Conservation (phyloP, 176 grass and related monocot genomes). For the Pharus latifolius region DNA sequence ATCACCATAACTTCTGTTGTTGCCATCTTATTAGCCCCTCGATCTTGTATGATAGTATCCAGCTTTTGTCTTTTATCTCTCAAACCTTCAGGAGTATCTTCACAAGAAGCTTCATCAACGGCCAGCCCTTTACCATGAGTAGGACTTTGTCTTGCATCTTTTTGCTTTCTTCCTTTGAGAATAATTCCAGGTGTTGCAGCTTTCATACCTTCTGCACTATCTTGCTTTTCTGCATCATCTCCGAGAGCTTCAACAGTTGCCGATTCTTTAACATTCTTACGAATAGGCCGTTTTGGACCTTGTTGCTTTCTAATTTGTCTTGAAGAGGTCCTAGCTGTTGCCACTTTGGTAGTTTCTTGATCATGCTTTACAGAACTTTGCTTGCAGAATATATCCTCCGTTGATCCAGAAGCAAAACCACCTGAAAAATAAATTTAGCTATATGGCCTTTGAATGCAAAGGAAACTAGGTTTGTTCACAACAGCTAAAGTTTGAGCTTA, state of each 20-base stretch:
- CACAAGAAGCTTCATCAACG: conserved; percentile 13
- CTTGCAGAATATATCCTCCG: too few relatives aligned
- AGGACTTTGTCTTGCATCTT: not conserved
- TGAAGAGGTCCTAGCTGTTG: conserved; percentile 17
- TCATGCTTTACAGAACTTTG: too few relatives aligned
- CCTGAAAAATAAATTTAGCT: conserved; percentile 6
- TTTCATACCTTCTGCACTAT: conserved; percentile 8
- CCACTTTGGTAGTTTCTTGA: not conserved
- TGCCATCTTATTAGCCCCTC: not conserved
- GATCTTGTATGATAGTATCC: not conserved
- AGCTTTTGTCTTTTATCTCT: conserved; percentile 20
- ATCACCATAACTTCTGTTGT: not conserved
- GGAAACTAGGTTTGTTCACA: not conserved
- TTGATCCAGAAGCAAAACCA: not conserved
- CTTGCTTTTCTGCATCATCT: not conserved
- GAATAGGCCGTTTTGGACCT: not conserved
- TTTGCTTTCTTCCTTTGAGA: conserved; percentile 18
- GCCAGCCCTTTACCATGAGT: not conserved
- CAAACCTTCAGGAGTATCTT: conserved; percentile 8
- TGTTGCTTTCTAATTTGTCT: conserved; percentile 24
- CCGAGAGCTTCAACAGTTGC: not conserved
- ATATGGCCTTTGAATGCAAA: not conserved
- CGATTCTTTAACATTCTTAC: not conserved
- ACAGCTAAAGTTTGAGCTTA: not conserved
- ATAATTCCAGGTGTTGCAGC: conserved; percentile 12